A percentile compares a stretch with the other conserved stretches of the same genome.
phyloP scores from a whole-genome alignment of 2,329 filamentous ascomycete species.

The Tolypocladium pustulatum region DNA sequence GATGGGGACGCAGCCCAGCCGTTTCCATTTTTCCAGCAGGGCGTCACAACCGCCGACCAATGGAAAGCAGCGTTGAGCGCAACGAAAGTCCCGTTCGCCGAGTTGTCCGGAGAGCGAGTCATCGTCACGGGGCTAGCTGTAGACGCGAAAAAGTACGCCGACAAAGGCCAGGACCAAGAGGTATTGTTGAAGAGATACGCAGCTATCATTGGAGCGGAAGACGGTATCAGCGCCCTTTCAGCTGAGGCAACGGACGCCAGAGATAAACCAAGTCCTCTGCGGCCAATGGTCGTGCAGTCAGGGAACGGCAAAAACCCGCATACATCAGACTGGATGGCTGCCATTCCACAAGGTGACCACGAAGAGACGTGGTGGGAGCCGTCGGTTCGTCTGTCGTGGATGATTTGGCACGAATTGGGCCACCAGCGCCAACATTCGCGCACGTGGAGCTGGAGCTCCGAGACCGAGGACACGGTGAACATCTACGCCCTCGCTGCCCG shows the following conservation, averaged over 20 bases:
- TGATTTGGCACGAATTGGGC: constrained; percentile 1
- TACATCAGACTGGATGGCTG: not conserved
- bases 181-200: not conserved
- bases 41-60: constrained; percentile 1
- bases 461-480: not conserved
- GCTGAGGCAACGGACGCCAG: not conserved
- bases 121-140: constrained; percentile 2
- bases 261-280: constrained; percentile 1
- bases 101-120: not conserved
- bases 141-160: not conserved
- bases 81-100: constrained; percentile 4
- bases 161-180: not conserved
- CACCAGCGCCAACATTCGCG: not conserved
- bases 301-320: not conserved
- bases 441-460: too few species aligned
- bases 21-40: constrained; percentile 2
- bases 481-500: constrained; percentile 3
- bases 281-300: constrained; percentile 3
- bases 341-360: not conserved
- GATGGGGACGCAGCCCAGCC: constrained; percentile 1
- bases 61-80: not conserved
- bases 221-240: constrained; percentile 1
- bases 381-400: not conserved
- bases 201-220: constrained; percentile 2
- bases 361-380: not conserved